Evolutionary conservation across 106 monocot species (phyloP), one percentile per base, ranked within the genome.

Genomic region (Ottelia alismoides): DNA sequence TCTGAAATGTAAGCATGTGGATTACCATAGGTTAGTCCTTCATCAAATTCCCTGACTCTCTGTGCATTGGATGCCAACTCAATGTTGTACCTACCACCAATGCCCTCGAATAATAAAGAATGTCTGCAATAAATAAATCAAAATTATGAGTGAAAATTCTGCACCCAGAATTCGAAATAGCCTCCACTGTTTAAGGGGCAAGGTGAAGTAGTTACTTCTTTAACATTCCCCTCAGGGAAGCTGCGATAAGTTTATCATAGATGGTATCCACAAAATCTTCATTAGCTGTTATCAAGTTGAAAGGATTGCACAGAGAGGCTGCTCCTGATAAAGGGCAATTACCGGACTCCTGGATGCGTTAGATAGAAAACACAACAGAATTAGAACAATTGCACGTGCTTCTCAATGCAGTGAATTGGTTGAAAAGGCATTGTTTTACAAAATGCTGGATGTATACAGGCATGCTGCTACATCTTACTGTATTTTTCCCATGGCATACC

Each of bases 261-360:
- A 94, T 22, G 26, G 76, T 84, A 69, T 94, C 88, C 61, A 94
- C 88, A 20, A 94, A 94, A 51, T 94, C 84, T 64, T 88, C 94
- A 69, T 94, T 84, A 47, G 94, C 88, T 68, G 76, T 81, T 51
- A 84, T 76, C 69, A 94, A 72, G 66, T 88, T 76, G 60, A 94
- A 94, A 63, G 94, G 94, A 70, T 94, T 88, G 56, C 84, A 88
- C 54, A 84, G 72, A 25, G 88, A 88, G 14, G 81, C 88, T 31
- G 94, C 94, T 11, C 88, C 94, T 25, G 94, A 84, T 53, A 94
- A 76, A 74, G 73, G 65, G 62, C 78, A 88, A 30, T 56, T 67
- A 40, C 76, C 51, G 50, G 88, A 73, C 64, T 88, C 81, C 94
- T 94, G 88, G 61, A 81, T n/a, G 62, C 40, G 45, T 61, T 19